Evolutionary conservation across 116 monocot genomes (phyloP), one percentile per base, ranked within the genome.

Genomic region (Posidonia oceanica): DNA sequence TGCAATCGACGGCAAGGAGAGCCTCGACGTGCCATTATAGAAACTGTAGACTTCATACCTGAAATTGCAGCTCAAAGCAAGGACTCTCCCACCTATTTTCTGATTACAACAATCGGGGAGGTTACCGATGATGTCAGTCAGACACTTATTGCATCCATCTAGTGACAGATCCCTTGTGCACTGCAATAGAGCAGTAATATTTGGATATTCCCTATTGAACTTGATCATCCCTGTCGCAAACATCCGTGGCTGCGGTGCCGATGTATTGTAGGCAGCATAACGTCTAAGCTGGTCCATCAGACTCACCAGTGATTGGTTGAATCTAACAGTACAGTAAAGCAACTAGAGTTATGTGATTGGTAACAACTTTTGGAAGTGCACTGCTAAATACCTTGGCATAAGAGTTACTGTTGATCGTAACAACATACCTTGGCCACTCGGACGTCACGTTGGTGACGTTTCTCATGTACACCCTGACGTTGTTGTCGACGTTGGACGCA

Each of bases 91-190:
- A 15, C 74, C 70, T 17, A 48, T 59, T 59, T 67, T 68, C 8
- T 23, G 40, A 2, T 36, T 1, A 68, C 78, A 69, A 15, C 69
- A 69, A 2, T 2, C 40, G 5, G 54, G 42, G 14, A 73, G 5
- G 21, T 42, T 39, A 0, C 3, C 6, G 0, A 40, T 3, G 15
- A 71, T 18, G 3, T 5, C 4, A 11, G 23, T 42, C 8, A 83
- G 54, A 48, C 87, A 87, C 39, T 63, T 7, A 64, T 39, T 12
- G 68, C 83, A 87, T n/a, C 51, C 52, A 12, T n/a, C 29, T 0
- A 1, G 29, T 29, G 29, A 29, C 29, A 29, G 10, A 2, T 21
- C 15, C 16, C 39, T 15, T 12, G 69, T 29, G 29, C 29, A 29
- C 29, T 29, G 29, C 29, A 29, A 0, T 29, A 29, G 29, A 29